phyloP scores from a whole-genome alignment of 495 filamentous ascomycete genomes.

The Tuber umbilicatum region DNA sequence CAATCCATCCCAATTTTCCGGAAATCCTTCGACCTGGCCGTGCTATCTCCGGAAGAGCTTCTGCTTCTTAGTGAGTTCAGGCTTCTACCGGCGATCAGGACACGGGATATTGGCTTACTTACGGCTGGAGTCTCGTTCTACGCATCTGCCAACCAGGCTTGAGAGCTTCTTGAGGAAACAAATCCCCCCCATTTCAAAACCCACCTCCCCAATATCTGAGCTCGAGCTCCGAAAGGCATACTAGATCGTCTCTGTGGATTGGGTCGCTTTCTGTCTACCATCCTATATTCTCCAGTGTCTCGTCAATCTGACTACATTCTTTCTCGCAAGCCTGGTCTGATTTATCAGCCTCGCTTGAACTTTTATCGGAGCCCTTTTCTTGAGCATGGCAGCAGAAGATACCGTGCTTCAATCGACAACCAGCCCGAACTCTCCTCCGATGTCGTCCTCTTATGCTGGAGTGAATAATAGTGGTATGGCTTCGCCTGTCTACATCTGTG shows the following conservation, averaged over 20 bases:
- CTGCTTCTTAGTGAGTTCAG: constrained; percentile 31
- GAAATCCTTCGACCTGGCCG: constrained; percentile 34
- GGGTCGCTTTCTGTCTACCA: constrained; percentile 1
- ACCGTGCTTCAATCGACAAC: constrained; percentile 33
- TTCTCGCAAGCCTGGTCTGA: constrained; percentile 32
- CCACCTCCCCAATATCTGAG: constrained; percentile 17
- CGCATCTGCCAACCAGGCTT: constrained; percentile 19
- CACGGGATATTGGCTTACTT: constrained; percentile 28
- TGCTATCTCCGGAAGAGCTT: constrained; percentile 31
- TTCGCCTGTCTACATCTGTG: constrained; percentile 27
- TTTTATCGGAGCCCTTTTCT: constrained; percentile 22
- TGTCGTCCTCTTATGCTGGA: constrained; percentile 34
- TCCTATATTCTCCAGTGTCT: neutral
- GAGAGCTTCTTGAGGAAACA: constrained; percentile 7
- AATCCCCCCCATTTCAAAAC: constrained; percentile 10
- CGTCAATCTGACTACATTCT: constrained; percentile 23
- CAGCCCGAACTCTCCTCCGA: constrained; percentile 28
- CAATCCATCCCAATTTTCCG: constrained; percentile 32
- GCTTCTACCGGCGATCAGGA: constrained; percentile 26
- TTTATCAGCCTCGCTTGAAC: constrained; percentile 29
- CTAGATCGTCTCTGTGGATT: constrained; percentile 29
- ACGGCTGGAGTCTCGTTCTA: constrained; percentile 22
- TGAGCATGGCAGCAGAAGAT: constrained; percentile 37
- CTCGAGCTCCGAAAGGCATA: constrained; percentile 19
- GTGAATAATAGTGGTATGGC: constrained; percentile 38